Percentiles rank a stretch among this genome's conserved stretches.
phyloP scores from a whole-genome alignment of 2,329 filamentous ascomycete species.

The Periconia sp. region DNA sequence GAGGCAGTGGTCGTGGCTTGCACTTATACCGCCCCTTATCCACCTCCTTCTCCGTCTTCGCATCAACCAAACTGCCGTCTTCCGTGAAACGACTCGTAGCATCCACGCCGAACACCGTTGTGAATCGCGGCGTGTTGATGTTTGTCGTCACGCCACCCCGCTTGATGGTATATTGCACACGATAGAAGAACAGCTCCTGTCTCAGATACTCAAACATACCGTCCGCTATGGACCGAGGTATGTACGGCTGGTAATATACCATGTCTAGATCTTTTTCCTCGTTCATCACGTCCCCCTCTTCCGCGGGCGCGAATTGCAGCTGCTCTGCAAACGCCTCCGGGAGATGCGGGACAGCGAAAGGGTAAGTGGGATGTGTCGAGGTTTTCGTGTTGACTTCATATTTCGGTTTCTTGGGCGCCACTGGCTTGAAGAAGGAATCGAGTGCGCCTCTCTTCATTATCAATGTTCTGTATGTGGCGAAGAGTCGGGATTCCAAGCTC shows the following conservation, averaged over 20 bases:
- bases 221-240: slow-evolving; percentile 58
- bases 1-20: slow-evolving; percentile 68
- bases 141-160: slow-evolving; percentile 64
- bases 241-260: slow-evolving; percentile 74
- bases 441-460: slow-evolving; percentile 61
- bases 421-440: slow-evolving; percentile 67
- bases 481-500: no score
- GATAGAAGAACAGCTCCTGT: slow-evolving; percentile 72
- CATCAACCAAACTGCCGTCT: slow-evolving; percentile 43
- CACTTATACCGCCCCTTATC: slow-evolving; percentile 58
- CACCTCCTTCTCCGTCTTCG: slow-evolving; percentile 45
- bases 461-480: background rate
- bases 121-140: slow-evolving; percentile 64
- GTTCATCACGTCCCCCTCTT: slow-evolving; percentile 59
- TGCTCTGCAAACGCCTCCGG: slow-evolving; percentile 47
- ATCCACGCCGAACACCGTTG: slow-evolving; percentile 63
- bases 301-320: slow-evolving; percentile 51
- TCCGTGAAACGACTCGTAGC: slow-evolving; percentile 63
- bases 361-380: slow-evolving; percentile 55
- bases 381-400: slow-evolving; percentile 27
- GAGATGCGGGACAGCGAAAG: slow-evolving; percentile 54
- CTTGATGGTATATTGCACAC: slow-evolving; percentile 72
- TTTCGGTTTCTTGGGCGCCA: slow-evolving; percentile 44
- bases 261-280: slow-evolving; percentile 72
- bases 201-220: slow-evolving; percentile 72